Evolutionary conservation across 2,329 filamentous ascomycete species (phyloP), one percentile per base, ranked within the genome.

Genomic region (Sporothrix globosa): DNA sequence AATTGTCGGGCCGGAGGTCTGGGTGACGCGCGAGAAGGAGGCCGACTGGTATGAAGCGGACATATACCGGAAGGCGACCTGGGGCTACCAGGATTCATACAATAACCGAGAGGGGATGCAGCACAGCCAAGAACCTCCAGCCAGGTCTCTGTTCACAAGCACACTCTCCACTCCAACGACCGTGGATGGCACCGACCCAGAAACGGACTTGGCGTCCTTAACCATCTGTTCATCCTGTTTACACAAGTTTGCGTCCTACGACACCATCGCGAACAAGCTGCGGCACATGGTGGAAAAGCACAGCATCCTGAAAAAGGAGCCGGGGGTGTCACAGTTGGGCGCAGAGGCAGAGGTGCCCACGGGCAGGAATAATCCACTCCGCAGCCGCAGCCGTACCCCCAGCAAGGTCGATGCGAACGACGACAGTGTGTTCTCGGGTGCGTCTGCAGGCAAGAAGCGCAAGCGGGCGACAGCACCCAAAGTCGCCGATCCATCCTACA

Each of bases 1-100:
- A 27, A 46, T 52, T n/a, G 39, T 70, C 34, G 44, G 46, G 5
- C 61, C 61, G 17, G 66, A 52, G 1, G 9, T 68, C 30, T 69
- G 68, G 68, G 41, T 69, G 2, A 11, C 19, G 50, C 44, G 41
- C 14, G 61, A 53, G 11, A 41, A 14, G n/a, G 6, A 4, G 27
- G 30, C 39, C 10, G 48, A 41, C n/a, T 65, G 61, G 61, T 34
- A 50, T 44, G 41, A 48, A 24, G 13, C 30, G 7, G 24, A 48
- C 2, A 6, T 30, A 41, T 7, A 30, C 1, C 5, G 4, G 7
- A 11, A 14, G 17, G n/a, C 2, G 21, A 17, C 4, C 39, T 34
- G 27, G 48, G 58, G 65, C 48, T 63, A 46, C 21, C 48, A 44
- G 65, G 19, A 48, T 3, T 27, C 60, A 19, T 63, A 39, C 48